Percentiles rank a stretch among this genome's conserved stretches.
phyloP scores from a whole-genome alignment of 1,139 yeast species.

The Sugiyamaella neomexicana region DNA sequence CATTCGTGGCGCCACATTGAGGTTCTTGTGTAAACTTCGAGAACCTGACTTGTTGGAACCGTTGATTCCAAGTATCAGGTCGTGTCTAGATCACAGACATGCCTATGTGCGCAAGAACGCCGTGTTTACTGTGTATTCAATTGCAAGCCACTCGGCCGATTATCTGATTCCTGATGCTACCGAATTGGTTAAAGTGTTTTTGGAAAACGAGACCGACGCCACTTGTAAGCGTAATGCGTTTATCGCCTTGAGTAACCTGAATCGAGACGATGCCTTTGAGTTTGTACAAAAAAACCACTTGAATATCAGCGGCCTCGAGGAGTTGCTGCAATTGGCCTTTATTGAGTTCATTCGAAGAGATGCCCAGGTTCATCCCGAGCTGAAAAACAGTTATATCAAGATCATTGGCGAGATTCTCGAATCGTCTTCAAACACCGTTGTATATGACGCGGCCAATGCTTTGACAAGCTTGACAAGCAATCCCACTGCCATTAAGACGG shows the following conservation, averaged over 20 bases:
- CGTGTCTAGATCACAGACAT: constrained; percentile 92
- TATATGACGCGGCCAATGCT: constrained; percentile 89
- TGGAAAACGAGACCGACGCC: constrained; percentile 83
- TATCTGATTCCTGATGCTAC: constrained; percentile 95
- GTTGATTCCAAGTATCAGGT: constrained; percentile 87
- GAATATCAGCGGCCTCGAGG: constrained; percentile 69
- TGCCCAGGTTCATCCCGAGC: constrained; percentile 60
- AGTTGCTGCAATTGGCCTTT: constrained; percentile 82
- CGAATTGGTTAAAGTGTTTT: constrained; percentile 70
- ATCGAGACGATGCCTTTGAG: constrained; percentile 79
- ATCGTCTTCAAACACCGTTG: constrained; percentile 70
- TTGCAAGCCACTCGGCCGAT: constrained; percentile 65
- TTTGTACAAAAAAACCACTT: constrained; percentile 73
- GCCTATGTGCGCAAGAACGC: constrained; percentile 98
- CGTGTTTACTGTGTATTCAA: constrained; percentile 82
- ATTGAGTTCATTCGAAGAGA: constrained; percentile 90
- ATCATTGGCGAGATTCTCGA: constrained; percentile 74
- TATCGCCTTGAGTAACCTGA: constrained; percentile 77
- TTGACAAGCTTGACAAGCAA: constrained; percentile 70
- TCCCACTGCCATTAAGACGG: constrained; percentile 68
- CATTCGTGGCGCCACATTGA: constrained; percentile 90
- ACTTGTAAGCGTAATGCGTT: constrained; percentile 97
- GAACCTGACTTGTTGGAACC: constrained; percentile 96
- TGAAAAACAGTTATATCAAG: constrained; percentile 70
- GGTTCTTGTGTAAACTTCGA: constrained; percentile 84